Base-by-base conservation (phyloP, 305 asterid genomes). In the Fraxinus latifolia region DNA sequence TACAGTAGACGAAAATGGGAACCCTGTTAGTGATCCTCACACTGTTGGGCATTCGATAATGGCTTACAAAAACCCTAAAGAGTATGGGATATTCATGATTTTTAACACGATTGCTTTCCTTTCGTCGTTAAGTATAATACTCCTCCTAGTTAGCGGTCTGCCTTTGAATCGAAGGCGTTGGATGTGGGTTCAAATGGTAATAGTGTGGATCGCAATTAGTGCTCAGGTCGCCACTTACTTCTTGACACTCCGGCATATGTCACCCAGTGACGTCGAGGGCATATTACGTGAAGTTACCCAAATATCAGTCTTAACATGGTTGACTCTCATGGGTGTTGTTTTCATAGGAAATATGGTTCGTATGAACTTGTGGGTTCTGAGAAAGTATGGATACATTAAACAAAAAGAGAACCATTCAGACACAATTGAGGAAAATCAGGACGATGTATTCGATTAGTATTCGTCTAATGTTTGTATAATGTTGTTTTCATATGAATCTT, bases 161-260 rank as follows among this genome's bases (percentile, higher is more conserved):
- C 91, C 91, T 6, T 3, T 88, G 14, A 84, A 77, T 19, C 79
- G 60, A 11, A 53, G 87, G 84, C 77, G 85, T 3, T 89, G 87
- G 87, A 83, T 85, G 85, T 85, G 90, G 89, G 15, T 83, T 62
- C 91, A 85, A 67, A 85, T 84, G 85, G 82, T 89, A 72, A 89
- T 84, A 36, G 82, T 88, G 82, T 88, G 91, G 90, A 50, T 83
- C 7, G 89, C 91, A 0, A 85, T 88, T 47, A 42, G 80, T 0
- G 81, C 85, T 14, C 83, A 81, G 27, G 87, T 82, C 44, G 90
- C 77, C 12, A 87, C 90, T 5, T 87, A 89, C 36, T 87, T 89
- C 55, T 29, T 87, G 79, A 85, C 85, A 5, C 84, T 89, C 9
- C 34, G 81, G 62, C 73, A 78, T 39, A 83, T 88, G 90, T 88